These are phyloP conservation scores for Hypoxylon crocopeplum DNA, from an alignment of 495 filamentous ascomycete genomes.

Conservation along the genomic window DNA sequence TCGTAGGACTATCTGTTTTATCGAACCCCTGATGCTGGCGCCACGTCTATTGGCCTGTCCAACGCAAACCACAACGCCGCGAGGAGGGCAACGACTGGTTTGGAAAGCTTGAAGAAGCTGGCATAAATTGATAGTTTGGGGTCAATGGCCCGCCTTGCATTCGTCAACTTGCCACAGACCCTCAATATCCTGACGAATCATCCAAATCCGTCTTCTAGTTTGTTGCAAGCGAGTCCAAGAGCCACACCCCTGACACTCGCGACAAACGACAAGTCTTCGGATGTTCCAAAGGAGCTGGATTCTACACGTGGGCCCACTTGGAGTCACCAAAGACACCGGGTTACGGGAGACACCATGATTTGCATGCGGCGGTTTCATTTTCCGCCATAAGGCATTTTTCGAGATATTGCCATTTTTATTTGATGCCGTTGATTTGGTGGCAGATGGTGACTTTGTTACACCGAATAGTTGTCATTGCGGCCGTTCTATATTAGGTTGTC, in stretches of 20 bases:
- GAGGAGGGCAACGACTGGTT: slow-evolving; percentile 10
- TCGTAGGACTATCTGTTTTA: slow-evolving; percentile 1
- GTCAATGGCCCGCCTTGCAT: slow-evolving; percentile 1
- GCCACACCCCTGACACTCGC: slow-evolving; percentile 20
- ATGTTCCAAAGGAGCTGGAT: slow-evolving; percentile 46
- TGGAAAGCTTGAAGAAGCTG: slow-evolving; percentile 11
- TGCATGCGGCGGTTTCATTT: too few species aligned
- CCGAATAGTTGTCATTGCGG: too few species aligned
- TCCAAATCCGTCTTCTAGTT: slow-evolving; percentile 38
- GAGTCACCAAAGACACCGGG: slow-evolving; percentile 44
- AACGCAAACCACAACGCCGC: slow-evolving; percentile 1
- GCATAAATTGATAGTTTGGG: not conserved
- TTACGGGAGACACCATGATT: too few species aligned
- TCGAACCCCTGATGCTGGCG: not conserved
- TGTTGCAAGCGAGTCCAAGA: slow-evolving; percentile 20
- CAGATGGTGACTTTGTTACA: too few species aligned
- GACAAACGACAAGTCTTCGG: slow-evolving; percentile 36
- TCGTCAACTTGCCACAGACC: slow-evolving; percentile 1
- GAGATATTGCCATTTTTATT: too few species aligned
- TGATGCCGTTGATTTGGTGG: too few species aligned
- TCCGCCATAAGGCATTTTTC: too few species aligned
- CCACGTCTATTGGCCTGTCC: slow-evolving; percentile 2
- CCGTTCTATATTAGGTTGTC: too few species aligned
- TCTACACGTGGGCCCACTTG: slow-evolving; percentile 57
- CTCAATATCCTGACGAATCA: slow-evolving; percentile 41